Base-by-base conservation (phyloP, 139 green algal species). In the Desmodesmus armatus region DNA sequence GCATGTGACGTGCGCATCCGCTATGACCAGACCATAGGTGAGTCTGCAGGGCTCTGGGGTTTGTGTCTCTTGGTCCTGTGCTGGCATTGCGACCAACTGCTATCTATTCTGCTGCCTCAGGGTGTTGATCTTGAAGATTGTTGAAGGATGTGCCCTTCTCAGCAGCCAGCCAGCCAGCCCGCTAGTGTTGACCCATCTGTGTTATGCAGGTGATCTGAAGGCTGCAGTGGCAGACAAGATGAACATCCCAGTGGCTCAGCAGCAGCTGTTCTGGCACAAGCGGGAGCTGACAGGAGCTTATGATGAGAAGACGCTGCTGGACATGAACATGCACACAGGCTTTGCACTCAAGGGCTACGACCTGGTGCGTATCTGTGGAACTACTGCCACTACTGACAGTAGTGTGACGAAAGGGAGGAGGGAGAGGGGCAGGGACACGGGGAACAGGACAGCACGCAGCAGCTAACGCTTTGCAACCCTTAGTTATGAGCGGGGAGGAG, bases 321-420 rank as follows among this genome's bases (percentile, higher is more conserved):
- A 96, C 0, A 89, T 96, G 78, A 91, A 94, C 87, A 82, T 97
- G 78, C 94, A 97, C 83, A 97, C 94, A 37, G 94, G 94, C 13
- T 97, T 97, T 84, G 90, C 88, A 5, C 77, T 97, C 60, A 91
- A 89, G 84, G 94, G 92, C 3, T 97, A 96, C 60, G 94, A 97
- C 72, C 51, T 92, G 91, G 92, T 96, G 43, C 40, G 88, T 85
- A 69, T 37, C 37, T 19, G 55, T 5, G 2, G 33, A 15, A n/a
- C 87, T 29, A 49, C 23, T 53, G 27, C 31, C 41, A 53, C 9
- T 35, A 35, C 7, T 7, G 41, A 29, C 29, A 40, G 23, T 4
- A 5, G 4, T 72, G 63, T 40, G 5, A 39, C 19, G n/a, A 67
- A 35, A 23, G n/a, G n/a, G n/a, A n/a, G n/a, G n/a, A n/a, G n/a